phyloP scores from a whole-genome alignment of 2,329 filamentous ascomycete species.

The Penicillium sp. region DNA sequence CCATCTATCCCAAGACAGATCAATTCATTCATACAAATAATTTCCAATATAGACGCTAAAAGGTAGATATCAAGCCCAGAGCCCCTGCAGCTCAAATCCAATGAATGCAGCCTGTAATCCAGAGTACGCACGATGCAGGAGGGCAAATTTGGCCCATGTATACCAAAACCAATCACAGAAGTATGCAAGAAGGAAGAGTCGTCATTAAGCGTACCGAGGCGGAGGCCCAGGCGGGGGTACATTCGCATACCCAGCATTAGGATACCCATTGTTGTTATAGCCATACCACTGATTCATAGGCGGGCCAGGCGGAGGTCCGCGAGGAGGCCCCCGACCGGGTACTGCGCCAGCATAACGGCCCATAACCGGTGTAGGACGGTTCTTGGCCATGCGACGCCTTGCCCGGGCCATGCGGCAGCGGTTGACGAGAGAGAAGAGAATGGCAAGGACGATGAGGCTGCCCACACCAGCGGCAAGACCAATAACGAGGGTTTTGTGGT shows the following conservation, averaged over 20 bases:
- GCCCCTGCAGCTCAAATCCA: not conserved
- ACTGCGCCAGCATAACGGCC: slow-evolving; percentile 6
- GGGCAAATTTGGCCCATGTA: not conserved
- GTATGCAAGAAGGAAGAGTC: slow-evolving; percentile 1
- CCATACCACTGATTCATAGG: slow-evolving; percentile 27
- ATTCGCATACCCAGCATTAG: slow-evolving; percentile 11
- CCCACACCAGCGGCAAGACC: slow-evolving; percentile 73
- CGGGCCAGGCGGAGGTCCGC: slow-evolving; percentile 3
- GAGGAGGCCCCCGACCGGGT: slow-evolving; percentile 5
- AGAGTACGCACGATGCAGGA: not conserved
- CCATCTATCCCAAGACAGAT: not conserved
- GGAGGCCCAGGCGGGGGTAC: slow-evolving; percentile 30
- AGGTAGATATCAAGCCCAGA: not conserved
- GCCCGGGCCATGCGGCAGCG: slow-evolving; percentile 52
- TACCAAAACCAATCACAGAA: not conserved
- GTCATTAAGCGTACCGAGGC: slow-evolving; percentile 30
- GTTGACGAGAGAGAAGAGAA: slow-evolving; percentile 67
- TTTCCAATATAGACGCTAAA: slow-evolving; percentile 6
- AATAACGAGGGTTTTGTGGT: slow-evolving; percentile 80
- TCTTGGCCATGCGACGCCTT: slow-evolving; percentile 20
- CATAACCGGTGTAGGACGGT: slow-evolving; percentile 14
- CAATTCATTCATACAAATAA: not conserved
- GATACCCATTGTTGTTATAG: slow-evolving; percentile 25
- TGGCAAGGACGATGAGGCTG: slow-evolving; percentile 66
- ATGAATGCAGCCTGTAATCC: not conserved